These are phyloP conservation scores for Ascochyta pisi DNA, from an alignment of 2,329 filamentous ascomycete genomes.

Conservation along the genomic window DNA sequence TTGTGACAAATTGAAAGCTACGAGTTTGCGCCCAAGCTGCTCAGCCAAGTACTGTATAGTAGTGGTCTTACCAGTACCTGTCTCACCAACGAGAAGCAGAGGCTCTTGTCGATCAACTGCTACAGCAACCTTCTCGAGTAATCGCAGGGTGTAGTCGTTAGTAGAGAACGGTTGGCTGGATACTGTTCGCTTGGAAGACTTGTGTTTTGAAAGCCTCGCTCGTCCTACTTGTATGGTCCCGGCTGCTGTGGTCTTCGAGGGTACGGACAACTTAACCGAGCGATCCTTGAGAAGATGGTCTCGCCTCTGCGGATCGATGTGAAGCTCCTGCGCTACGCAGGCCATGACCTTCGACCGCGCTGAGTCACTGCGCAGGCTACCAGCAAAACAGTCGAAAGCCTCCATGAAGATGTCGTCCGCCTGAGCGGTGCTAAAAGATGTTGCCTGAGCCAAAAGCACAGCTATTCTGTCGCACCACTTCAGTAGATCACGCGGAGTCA, in stretches of 20 bases:
- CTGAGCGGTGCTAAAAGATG: constrained; percentile 71
- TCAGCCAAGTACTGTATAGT: constrained; percentile 91
- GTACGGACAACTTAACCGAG: constrained; percentile 66
- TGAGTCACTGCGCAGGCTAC: constrained; percentile 73
- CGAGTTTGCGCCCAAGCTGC: constrained; percentile 82
- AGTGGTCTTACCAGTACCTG: constrained; percentile 97
- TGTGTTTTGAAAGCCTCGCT: constrained; percentile 56
- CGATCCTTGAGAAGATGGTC: constrained; percentile 78
- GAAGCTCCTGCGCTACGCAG: constrained; percentile 84
- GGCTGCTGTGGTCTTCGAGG: constrained; percentile 34
- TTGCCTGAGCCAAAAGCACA: constrained; percentile 66
- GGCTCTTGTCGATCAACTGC: constrained; percentile 86
- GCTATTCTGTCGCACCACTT: constrained; percentile 88
- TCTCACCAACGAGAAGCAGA: constrained; percentile 94
- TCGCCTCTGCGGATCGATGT: constrained; percentile 81
- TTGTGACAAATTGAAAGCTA: constrained; percentile 94
- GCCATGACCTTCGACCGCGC: constrained; percentile 67
- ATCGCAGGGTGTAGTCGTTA: constrained; percentile 80
- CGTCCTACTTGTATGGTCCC: constrained; percentile 45
- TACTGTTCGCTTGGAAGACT: constrained; percentile 48
- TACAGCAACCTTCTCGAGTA: constrained; percentile 87
- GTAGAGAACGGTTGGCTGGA: constrained; percentile 75
- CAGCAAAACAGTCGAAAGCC: constrained; percentile 89
- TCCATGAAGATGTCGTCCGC: constrained; percentile 91
- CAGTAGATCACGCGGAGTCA: constrained; percentile 79